Conservation (phyloP, 2,329 filamentous ascomycete species). For the Blumeriella jaapii region DNA sequence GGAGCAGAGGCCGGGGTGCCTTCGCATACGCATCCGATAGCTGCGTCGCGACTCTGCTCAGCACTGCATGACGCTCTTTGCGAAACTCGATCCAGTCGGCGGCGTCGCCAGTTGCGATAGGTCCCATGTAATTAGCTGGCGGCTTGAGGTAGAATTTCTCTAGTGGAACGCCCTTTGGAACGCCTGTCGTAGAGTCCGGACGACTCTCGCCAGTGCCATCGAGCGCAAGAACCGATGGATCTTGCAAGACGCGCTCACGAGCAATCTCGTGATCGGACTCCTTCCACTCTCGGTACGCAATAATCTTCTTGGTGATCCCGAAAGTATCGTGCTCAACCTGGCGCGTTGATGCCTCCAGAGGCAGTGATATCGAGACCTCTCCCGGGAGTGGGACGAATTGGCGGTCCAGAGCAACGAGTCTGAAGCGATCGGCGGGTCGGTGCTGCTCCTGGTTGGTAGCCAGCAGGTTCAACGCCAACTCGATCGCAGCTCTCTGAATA, state of each 20-base stretch:
- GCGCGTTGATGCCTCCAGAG: constrained; percentile 18
- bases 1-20: constrained; percentile 13
- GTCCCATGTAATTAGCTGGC: constrained; percentile 19
- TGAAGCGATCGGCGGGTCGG: constrained; percentile 20
- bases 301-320: constrained; percentile 20
- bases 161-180: neutral
- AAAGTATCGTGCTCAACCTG: constrained; percentile 20
- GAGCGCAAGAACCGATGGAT: constrained; percentile 2
- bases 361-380: constrained; percentile 18
- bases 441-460: constrained; percentile 24
- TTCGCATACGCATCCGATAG: constrained; percentile 3
- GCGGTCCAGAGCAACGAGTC: constrained; percentile 13
- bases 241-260: neutral
- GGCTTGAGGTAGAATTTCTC: constrained; percentile 4
- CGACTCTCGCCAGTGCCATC: no score
- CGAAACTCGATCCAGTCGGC: constrained; percentile 9
- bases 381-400: constrained; percentile 2
- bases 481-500: constrained; percentile 21
- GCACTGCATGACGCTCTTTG: constrained; percentile 1
- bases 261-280: constrained; percentile 15
- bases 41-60: constrained; percentile 2
- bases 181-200: no score
- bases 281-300: constrained; percentile 12
- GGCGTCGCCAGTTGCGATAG: constrained; percentile 9
- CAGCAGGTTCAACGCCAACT: constrained; percentile 20